Base-by-base conservation (phyloP, 2,329 filamentous ascomycete genomes). In the Aspergillus costaricaensis region DNA sequence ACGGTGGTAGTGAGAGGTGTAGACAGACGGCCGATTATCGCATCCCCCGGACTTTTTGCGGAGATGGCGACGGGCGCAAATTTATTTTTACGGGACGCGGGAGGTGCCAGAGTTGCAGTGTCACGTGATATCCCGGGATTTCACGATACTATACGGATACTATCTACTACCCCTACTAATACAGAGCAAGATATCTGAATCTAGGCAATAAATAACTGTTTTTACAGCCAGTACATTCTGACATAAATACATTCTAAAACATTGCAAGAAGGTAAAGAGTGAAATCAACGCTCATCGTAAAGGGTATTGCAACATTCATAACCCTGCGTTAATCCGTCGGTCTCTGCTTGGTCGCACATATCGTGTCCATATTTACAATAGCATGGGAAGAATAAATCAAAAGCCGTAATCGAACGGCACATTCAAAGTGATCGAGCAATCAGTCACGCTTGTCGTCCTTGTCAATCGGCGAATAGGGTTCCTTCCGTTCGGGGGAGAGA, bases 401-500 rank as follows among this genome's bases (percentile, higher is more conserved):
- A 49, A 27, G 14, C 47, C 47, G 47, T 50, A 30, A 12, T 50
- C 47, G 9, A 50, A 50, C 47, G 47, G 47, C 47, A 48, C 1
- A 17, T 14, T 43, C 61, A 56, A n/a, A 49, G 48, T 55, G 38
- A 36, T 30, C 15, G n/a, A 12, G 5, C 25, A 48, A 47, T 68
- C 61, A 76, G 61, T 75, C 72, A 50, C 68, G 71, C 62, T 75
- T 74, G 65, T 67, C 68, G 56, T 68, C 70, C 57, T 74, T 74
- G 32, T 62, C 64, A 8, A 62, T 57, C 5, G 59, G 60, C 36
- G 68, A 62, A 38, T 66, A 68, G 38, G 57, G 61, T 21, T 62
- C 55, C 50, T 63, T 65, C 32, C 68, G 64, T 32, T 74, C 73
- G 3, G 75, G 82, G 2, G 84, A 86, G 14, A 93, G 79, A 66